Base-by-base conservation (phyloP, 2,329 filamentous ascomycete species). In the Hypoxylon rubiginosum region DNA sequence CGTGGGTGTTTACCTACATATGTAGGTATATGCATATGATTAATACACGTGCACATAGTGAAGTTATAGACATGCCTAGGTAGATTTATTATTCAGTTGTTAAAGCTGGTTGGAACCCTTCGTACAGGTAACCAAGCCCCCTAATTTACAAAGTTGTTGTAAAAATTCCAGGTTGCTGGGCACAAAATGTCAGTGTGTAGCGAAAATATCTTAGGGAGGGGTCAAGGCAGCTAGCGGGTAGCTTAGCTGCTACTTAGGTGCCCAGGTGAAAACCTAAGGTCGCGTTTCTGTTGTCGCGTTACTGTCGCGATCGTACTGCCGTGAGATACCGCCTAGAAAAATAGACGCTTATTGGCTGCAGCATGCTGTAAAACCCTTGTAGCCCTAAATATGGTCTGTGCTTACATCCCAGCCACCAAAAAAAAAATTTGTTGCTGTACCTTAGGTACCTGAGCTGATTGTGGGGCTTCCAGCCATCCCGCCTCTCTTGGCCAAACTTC, bases 361-460 rank as follows among this genome's bases (percentile, higher is more conserved):
- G 26, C 2, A 5, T 17, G 26, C 30, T 56, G 13, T 45, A 55
- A 32, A 62, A 45, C 46, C 52, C 45, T 19, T 56, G 59, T 66
- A 68, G 66, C 66, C 66, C 62, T 68, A 68, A 68, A 68, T 55
- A 51, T 41, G 62, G 56, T 60, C 58, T 32, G 66, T 63, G 66
- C 62, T 49, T 36, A 1, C 36, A 58, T 15, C 54, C 66, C 58
- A 68, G 52, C 66, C 62, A 66, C 62, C 60, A 11, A 30, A 19
- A 57, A 59, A n/a, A n/a, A n/a, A n/a, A n/a, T n/a, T n/a, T n/a
- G n/a, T n/a, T n/a, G n/a, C n/a, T n/a, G n/a, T n/a, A n/a, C n/a
- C n/a, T n/a, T n/a, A n/a, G 21, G 61, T 65, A 62, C 61, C 54
- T 53, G 17, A 39, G 26, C 17, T 24, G 8, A 15, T 26, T 24